phyloP scores from a whole-genome alignment of 352 stramenopile species.

The Phytopythium helicoides region DNA sequence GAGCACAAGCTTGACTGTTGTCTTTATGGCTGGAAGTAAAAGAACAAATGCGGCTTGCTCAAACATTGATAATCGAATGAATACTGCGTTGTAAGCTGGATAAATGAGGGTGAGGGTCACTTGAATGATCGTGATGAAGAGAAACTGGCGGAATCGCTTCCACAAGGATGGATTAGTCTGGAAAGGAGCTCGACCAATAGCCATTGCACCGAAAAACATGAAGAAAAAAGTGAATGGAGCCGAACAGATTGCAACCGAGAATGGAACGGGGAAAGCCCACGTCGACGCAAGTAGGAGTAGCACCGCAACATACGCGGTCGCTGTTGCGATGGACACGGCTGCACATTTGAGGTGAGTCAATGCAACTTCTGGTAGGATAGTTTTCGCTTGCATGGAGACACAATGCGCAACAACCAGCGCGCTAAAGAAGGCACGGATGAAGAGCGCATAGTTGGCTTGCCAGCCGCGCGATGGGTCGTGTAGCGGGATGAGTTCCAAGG shows the following conservation, averaged over 20 bases:
- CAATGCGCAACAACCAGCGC: slow-evolving; percentile 9
- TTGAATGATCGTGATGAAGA: not conserved
- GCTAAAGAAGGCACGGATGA: slow-evolving; percentile 14
- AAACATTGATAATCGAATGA: not conserved
- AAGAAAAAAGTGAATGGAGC: slow-evolving; percentile 4
- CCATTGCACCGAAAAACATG: slow-evolving; percentile 1
- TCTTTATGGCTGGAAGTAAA: slow-evolving; percentile 8
- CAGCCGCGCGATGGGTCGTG: slow-evolving; percentile 4
- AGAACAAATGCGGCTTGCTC: slow-evolving; percentile 11
- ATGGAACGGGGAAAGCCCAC: slow-evolving; percentile 7
- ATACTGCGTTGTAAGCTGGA: slow-evolving; percentile 2
- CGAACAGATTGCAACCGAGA: slow-evolving; percentile 1
- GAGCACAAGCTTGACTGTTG: slow-evolving; percentile 1
- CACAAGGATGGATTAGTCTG: slow-evolving; percentile 7
- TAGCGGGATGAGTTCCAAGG: slow-evolving; percentile 8
- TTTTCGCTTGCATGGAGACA: slow-evolving; percentile 9
- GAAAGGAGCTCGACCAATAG: not conserved
- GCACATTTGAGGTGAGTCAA: slow-evolving; percentile 4
- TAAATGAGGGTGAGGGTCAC: not conserved
- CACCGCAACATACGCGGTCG: slow-evolving; percentile 10
- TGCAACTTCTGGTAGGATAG: slow-evolving; percentile 7
- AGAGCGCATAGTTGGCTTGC: slow-evolving; percentile 23
- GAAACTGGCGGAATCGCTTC: slow-evolving; percentile 12
- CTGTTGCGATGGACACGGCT: slow-evolving; percentile 10
- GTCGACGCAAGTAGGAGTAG: slow-evolving; percentile 10